phyloP scores from a whole-genome alignment of 331 rosid species.

The Quercus lobata region DNA sequence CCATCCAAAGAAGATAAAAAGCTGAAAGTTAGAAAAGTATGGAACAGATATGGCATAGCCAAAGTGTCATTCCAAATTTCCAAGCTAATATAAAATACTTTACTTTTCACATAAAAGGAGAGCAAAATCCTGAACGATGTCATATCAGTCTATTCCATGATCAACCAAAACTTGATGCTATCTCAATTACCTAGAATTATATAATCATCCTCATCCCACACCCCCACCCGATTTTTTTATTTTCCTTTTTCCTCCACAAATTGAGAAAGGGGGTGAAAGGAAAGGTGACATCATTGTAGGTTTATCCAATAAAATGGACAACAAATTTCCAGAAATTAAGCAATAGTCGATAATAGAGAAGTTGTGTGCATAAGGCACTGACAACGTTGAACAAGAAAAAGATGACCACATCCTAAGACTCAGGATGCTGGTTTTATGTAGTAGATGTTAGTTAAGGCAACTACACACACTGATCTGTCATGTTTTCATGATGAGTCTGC shows the following conservation, averaged over 20 bases:
- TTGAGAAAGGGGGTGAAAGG: neutral
- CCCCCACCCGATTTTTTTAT: too few species aligned
- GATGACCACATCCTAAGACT: neutral
- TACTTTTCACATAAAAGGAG: neutral
- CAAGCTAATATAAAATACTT: neutral
- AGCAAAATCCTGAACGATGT: neutral
- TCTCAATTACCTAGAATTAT: neutral
- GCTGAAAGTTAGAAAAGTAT: too few species aligned
- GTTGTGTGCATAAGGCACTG: neutral
- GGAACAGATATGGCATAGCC: neutral
- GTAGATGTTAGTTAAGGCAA: neutral
- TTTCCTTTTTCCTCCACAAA: neutral
- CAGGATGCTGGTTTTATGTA: neutral
- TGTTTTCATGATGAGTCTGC: neutral
- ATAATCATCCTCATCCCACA: neutral
- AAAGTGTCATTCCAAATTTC: neutral
- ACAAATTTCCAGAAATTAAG: neutral
- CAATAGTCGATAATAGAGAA: neutral
- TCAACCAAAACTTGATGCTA: neutral
- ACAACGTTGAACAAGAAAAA: neutral
- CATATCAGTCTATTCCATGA: neutral
- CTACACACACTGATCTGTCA: neutral
- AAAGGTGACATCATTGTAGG: neutral
- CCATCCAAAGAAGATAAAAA: neutral
- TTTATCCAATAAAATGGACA: neutral